phyloP scores from a whole-genome alignment of 2,329 filamentous ascomycete species.

The Colletotrichum sp. region DNA sequence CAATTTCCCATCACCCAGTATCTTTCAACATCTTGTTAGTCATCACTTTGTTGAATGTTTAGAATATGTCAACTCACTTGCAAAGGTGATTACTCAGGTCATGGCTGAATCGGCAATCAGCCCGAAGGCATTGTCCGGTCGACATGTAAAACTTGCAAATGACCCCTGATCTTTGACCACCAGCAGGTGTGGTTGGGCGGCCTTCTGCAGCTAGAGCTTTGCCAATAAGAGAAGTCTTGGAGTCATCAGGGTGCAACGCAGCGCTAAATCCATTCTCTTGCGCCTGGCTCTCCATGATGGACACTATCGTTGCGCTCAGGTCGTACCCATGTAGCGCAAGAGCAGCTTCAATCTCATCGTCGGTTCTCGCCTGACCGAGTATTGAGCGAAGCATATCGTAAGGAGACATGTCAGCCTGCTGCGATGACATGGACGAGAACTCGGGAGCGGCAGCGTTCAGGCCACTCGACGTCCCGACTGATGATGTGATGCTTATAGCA shows the following conservation, averaged over 20 bases:
- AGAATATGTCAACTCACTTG: conserved; percentile 73
- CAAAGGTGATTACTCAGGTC: conserved; percentile 95
- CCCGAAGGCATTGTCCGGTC: conserved; percentile 92
- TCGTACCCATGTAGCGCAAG: conserved; percentile 91
- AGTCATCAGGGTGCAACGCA: conserved; percentile 50
- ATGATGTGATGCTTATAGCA: conserved; percentile 80
- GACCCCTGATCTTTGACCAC: conserved; percentile 76
- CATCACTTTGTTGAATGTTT: not conserved
- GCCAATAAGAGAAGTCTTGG: conserved; percentile 79
- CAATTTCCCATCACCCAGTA: conserved; percentile 98
- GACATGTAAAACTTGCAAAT: conserved; percentile 98
- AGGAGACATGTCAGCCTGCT: conserved; percentile 91
- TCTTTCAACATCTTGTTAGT: conserved; percentile 46
- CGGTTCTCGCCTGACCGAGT: conserved; percentile 83
- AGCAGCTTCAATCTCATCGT: conserved; percentile 94
- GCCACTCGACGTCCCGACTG: conserved; percentile 69
- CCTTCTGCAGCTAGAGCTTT: conserved; percentile 84
- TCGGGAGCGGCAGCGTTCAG: conserved; percentile 84
- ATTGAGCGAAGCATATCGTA: conserved; percentile 98
- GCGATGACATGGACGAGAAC: conserved; percentile 63
- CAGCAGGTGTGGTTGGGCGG: conserved; percentile 77
- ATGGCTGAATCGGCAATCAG: conserved; percentile 96
- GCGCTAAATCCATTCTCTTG: conserved; percentile 39
- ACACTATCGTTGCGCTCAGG: conserved; percentile 86
- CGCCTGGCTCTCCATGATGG: conserved; percentile 79